phyloP scores from a whole-genome alignment of 2,329 filamentous ascomycete species.

The Calonectria leucothoes region DNA sequence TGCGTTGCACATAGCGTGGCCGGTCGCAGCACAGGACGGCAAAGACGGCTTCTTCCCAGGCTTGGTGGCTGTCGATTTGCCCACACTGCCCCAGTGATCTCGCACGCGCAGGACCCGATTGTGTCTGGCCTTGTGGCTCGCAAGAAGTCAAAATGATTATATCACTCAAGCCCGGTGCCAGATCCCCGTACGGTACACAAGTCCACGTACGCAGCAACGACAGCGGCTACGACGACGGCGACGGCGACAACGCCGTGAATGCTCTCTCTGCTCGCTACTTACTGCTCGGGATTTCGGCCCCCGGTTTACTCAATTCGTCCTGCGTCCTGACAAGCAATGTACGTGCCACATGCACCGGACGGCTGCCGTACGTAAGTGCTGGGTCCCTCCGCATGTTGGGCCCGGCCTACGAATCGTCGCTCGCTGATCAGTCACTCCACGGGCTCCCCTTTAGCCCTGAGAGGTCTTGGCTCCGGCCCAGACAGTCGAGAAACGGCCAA shows the following conservation, averaged over 20 bases:
- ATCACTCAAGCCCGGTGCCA: neutral
- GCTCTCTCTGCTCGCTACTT: neutral
- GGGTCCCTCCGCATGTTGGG: slow-evolving; percentile 3
- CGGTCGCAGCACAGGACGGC: slow-evolving; percentile 30
- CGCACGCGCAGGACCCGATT: neutral
- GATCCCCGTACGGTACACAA: neutral
- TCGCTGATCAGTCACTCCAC: slow-evolving; percentile 11
- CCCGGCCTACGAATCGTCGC: slow-evolving; percentile 7
- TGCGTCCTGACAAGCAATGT: neutral
- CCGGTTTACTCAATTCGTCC: neutral
- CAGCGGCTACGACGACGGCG: neutral
- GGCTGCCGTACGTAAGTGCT: slow-evolving; percentile 2
- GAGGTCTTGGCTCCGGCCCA: neutral
- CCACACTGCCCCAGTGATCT: neutral
- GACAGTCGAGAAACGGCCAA: slow-evolving; percentile 1
- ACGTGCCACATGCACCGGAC: neutral
- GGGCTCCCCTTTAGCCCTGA: slow-evolving; percentile 1
- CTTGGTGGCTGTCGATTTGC: slow-evolving; percentile 23
- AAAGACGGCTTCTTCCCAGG: slow-evolving; percentile 39
- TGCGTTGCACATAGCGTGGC: slow-evolving; percentile 27
- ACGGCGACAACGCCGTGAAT: neutral
- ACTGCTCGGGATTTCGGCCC: neutral
- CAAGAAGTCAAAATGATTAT: slow-evolving; percentile 9
- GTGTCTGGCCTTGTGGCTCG: neutral
- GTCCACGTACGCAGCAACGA: neutral